Conservation (phyloP, 2,329 filamentous ascomycete species). For the Cercospora citrullina region DNA sequence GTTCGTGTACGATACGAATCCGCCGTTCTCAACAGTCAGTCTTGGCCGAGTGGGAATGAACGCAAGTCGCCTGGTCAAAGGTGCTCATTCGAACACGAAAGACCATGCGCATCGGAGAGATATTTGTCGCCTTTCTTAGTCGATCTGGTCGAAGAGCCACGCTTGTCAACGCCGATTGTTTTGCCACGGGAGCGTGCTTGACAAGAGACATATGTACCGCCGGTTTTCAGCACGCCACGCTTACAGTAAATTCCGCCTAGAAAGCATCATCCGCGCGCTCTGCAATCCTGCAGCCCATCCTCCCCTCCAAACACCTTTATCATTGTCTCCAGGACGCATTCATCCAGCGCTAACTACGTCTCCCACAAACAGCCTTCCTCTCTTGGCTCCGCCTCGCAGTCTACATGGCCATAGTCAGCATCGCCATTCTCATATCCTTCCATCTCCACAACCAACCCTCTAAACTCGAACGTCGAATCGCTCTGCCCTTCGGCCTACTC, state of each 20-base stretch:
- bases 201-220: no score
- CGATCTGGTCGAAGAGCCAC: no score
- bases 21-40: background rate
- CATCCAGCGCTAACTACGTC: background rate
- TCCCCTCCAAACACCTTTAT: background rate
- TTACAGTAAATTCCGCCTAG: background rate
- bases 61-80: background rate
- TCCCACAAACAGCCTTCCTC: constrained; percentile 60
- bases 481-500: constrained; percentile 78
- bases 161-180: background rate
- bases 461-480: constrained; percentile 69
- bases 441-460: constrained; percentile 77
- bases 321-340: background rate
- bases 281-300: background rate
- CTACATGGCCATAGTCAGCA: constrained; percentile 85
- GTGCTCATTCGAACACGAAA: background rate
- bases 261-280: background rate
- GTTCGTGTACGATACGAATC: background rate
- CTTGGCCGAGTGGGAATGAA: background rate
- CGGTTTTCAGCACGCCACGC: no score
- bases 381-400: constrained; percentile 86
- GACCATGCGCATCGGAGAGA: no score
- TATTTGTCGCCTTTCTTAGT: no score
- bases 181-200: background rate
- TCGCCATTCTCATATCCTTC: constrained; percentile 91